Conservation (phyloP, 257 asterid genomes). For the Solanum gandarillasii region DNA sequence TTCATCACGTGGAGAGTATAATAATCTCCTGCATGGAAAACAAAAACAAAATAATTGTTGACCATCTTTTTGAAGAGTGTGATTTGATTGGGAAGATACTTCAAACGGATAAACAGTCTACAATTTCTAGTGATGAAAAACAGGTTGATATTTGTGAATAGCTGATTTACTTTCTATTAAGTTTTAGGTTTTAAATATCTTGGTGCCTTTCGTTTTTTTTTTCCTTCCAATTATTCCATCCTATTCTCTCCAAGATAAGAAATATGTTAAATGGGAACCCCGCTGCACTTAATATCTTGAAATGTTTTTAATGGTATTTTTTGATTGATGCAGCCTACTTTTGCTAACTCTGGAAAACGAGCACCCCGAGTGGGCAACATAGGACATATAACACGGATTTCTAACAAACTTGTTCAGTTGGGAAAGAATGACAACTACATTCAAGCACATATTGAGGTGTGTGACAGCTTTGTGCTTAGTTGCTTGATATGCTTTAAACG, state of each 20-base stretch:
- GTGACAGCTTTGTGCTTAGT: not conserved
- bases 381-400: conserved; percentile 77
- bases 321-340: conserved; percentile 59
- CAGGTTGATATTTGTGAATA: conserved; percentile 30
- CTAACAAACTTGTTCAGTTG: conserved; percentile 68
- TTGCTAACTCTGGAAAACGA: conserved; percentile 42
- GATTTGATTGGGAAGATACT: conserved; percentile 62
- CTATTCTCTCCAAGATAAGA: not conserved
- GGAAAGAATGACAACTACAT: conserved; percentile 40
- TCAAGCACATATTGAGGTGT: conserved; percentile 65
- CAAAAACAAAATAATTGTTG: conserved; percentile 39
- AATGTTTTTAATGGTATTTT: not conserved
- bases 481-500: not conserved
- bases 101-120: conserved; percentile 53
- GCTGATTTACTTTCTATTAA: not conserved
- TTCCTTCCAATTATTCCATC: not conserved
- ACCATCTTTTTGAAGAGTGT: conserved; percentile 71
- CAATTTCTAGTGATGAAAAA: conserved; percentile 38
- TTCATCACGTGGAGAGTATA: conserved; percentile 92
- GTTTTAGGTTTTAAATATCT: not conserved
- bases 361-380: conserved; percentile 74
- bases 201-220: not conserved
- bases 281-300: not conserved
- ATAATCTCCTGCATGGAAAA: conserved; percentile 79
- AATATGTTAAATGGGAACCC: not conserved